Base-by-base conservation (phyloP, 208 protist species). In the Angomonas ambiguus region DNA sequence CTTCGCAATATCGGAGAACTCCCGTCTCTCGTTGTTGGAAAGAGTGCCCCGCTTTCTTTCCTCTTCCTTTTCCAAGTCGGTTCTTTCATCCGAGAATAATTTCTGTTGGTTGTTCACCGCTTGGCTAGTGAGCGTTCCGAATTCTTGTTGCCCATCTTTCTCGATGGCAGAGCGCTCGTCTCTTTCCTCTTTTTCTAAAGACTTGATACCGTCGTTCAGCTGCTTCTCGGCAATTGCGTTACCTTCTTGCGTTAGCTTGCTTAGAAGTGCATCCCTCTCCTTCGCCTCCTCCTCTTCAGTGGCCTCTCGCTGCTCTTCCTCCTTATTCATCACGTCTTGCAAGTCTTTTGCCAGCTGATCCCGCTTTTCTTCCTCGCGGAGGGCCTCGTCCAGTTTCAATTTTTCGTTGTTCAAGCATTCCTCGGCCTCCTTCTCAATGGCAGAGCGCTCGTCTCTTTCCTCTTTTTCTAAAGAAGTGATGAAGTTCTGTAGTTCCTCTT, bases 361-460 rank as follows among this genome's bases (percentile, higher is more conserved):
- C 49, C 5, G 6, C 49, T 25, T 25, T 16, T 56, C 49, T 25
- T 25, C 22, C 49, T 16, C n/a, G 6, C 6, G n/a, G 49, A 56
- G 18, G 49, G 38, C 38, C 13, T 11, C 38, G 38, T 48, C 13
- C 38, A 18, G 13, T 18, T 48, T 11, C 11, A 11, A 18, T 18
- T 48, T 18, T 18, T 48, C 38, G 2, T 2, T 24, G 34, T 62
- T 33, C 13, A 59, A 62, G n/a, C 57, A 51, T 16, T 53, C 16
- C n/a, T 65, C 4, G 27, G 68, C 67, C 13, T 69, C 51, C 25
- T 31, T 24, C 10, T 66, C 70, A 31, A 67, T 51, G 2, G 38
- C 66, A 16, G 58, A 48, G 20, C 42, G 3, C 25, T 49, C 64
- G 30, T 48, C 64, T 2, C 42, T 34, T 16, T 25, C 49, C 0